Conservation (phyloP, 2,329 filamentous ascomycete genomes). For the Drechslerella coelobrocha region DNA sequence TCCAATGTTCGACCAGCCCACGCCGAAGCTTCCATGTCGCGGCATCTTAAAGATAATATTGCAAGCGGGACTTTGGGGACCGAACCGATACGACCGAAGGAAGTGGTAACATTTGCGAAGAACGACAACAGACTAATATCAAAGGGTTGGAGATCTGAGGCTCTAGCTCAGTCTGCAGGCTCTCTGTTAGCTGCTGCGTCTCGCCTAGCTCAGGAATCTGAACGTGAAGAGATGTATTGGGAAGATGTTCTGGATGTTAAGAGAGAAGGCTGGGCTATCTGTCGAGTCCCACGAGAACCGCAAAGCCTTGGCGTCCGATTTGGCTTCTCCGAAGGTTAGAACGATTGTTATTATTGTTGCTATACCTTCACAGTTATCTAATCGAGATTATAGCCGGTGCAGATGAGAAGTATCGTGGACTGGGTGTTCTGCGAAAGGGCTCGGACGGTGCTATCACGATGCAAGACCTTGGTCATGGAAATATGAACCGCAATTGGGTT, state of each 20-base stretch:
- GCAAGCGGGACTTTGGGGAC: slow-evolving; percentile 77
- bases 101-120: slow-evolving; percentile 65
- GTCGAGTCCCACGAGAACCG: slow-evolving; percentile 73
- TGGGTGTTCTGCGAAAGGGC: slow-evolving; percentile 77
- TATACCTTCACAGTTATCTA: slow-evolving; percentile 54
- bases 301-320: slow-evolving; percentile 84
- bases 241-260: slow-evolving; percentile 80
- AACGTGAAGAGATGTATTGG: slow-evolving; percentile 86
- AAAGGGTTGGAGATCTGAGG: slow-evolving; percentile 73
- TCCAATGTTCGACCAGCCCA: slow-evolving; percentile 79
- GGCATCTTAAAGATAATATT: slow-evolving; percentile 71
- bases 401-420: slow-evolving; percentile 72
- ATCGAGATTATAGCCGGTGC: slow-evolving; percentile 61
- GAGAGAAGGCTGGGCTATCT: slow-evolving; percentile 84
- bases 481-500: slow-evolving; percentile 63
- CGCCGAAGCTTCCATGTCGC: slow-evolving; percentile 73
- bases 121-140: slow-evolving; percentile 57
- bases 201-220: slow-evolving; percentile 77
- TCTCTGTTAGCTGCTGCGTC: slow-evolving; percentile 74
- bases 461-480: slow-evolving; percentile 67
- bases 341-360: slow-evolving; percentile 4
- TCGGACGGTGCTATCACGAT: slow-evolving; percentile 77
- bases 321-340: slow-evolving; percentile 78
- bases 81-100: slow-evolving; percentile 69
- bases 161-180: slow-evolving; percentile 75